Evolutionary conservation across 163 green algal species (phyloP).

Genomic region (Scenedesmus sp.): DNA sequence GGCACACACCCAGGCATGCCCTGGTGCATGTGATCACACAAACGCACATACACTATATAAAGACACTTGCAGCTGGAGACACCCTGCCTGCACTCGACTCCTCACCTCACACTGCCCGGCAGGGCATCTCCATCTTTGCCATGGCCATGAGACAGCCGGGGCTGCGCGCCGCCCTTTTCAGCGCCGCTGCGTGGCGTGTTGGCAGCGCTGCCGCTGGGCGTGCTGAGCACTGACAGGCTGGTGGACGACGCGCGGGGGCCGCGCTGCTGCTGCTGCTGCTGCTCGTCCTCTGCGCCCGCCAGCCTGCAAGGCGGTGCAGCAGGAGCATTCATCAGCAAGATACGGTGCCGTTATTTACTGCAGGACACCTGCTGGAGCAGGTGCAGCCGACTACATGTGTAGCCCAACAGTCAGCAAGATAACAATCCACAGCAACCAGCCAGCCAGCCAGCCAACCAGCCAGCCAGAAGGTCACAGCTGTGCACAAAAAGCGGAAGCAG

Average conservation of each 20-base stretch:
- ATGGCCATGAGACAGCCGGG: neutral
- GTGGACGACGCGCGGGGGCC: neutral
- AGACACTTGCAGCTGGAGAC: neutral
- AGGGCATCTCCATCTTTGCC: neutral
- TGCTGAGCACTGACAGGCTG: neutral
- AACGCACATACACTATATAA: too few relatives aligned
- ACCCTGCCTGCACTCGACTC: neutral
- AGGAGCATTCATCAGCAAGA: neutral
- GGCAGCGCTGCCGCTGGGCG: conserved; percentile 21
- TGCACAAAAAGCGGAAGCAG: neutral
- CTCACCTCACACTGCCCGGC: conserved; percentile 44
- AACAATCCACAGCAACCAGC: neutral
- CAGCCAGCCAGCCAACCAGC: neutral
- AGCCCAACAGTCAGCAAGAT: neutral
- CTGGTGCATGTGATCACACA: too few relatives aligned
- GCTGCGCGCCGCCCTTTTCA: neutral
- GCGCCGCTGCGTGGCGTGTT: conserved; percentile 5
- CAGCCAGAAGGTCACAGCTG: neutral
- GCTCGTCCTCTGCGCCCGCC: neutral
- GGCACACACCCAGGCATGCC: neutral
- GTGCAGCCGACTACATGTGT: neutral
- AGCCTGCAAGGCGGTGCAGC: neutral
- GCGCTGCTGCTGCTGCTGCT: neutral
- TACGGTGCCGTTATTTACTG: too few relatives aligned
- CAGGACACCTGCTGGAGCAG: neutral